phyloP scores from a whole-genome alignment of 768 basidiomycete species.

The Vishniacozyma victoriae region DNA sequence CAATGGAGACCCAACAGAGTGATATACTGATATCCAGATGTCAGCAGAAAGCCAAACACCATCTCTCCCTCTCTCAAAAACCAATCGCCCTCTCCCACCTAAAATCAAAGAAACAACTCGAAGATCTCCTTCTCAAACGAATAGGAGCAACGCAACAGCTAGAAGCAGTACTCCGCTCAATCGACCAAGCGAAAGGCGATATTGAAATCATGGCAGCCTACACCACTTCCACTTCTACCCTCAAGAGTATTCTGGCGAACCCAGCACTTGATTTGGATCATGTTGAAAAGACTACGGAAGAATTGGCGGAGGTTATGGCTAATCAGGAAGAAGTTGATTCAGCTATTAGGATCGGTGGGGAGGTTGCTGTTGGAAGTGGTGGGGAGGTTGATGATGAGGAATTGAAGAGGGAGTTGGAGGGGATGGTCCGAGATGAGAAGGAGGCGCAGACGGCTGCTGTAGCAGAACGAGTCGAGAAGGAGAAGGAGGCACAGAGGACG shows the following conservation, averaged over 20 bases:
- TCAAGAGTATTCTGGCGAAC: constrained; percentile 68
- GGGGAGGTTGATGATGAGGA: constrained; percentile 53
- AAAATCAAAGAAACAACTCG: constrained; percentile 72
- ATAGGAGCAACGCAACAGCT: constrained; percentile 67
- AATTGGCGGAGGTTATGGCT: constrained; percentile 72
- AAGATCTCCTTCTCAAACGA: constrained; percentile 70
- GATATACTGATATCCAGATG: constrained; percentile 55
- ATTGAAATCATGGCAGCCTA: constrained; percentile 86
- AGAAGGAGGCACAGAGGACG: constrained; percentile 13
- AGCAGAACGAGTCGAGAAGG: neutral
- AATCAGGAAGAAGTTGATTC: constrained; percentile 79
- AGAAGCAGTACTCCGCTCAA: constrained; percentile 67
- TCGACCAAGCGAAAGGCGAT: constrained; percentile 85
- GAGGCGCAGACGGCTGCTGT: constrained; percentile 20
- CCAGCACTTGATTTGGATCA: constrained; percentile 71
- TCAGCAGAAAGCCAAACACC: constrained; percentile 59
- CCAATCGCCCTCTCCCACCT: constrained; percentile 67
- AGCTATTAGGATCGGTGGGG: constrained; percentile 63
- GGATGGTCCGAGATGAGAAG: constrained; percentile 53
- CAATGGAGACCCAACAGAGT: no score
- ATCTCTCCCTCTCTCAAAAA: constrained; percentile 67
- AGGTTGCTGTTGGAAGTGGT: constrained; percentile 54
- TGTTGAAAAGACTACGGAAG: constrained; percentile 82
- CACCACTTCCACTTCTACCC: constrained; percentile 70
- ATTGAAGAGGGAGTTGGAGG: constrained; percentile 62